Evolutionary conservation across 129 eudicot species (phyloP), one percentile per base, ranked within the genome.

Genomic region (Deinandra increscens): DNA sequence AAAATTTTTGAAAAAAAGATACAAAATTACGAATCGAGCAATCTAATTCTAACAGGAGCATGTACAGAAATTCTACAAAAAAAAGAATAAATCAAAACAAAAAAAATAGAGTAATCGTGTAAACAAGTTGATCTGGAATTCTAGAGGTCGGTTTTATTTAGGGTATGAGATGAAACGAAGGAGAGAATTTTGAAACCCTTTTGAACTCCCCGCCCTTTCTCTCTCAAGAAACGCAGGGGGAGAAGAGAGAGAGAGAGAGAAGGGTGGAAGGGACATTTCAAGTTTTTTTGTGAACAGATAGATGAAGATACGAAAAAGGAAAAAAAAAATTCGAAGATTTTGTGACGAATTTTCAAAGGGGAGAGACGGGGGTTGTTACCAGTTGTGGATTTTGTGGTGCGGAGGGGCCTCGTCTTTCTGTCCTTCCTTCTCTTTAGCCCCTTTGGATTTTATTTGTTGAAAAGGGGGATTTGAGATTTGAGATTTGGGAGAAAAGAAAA

Each of bases 141-240:
- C n/a, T n/a, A n/a, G n/a, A n/a, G 42, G 17, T 18, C 51, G 73
- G 53, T 79, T 54, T 62, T 23, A 23, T 4, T 72, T 66, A 69
- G 76, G 77, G 86, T 73, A 71, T 55, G 46, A 29, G 59, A 75
- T 73, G 69, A 14, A 60, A 43, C 59, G 63, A 64, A 79, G 53
- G 39, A 37, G 64, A 44, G 33, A 66, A 61, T 6, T 50, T 65
- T 33, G n/a, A 70, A 45, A 70, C 39, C 55, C 74, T 45, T 53
- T 83, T 85, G 66, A 85, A 78, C 60, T 78, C 77, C 88, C 84
- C 86, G 71, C 81, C 61, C 34, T 66, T 77, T 84, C 86, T 84
- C 75, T 80, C 72, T 46, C 72, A 50, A 38, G 22, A 54, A 78
- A 66, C 39, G 15, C 37, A 51, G 55, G 33, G 75, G 34, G 17